Base-by-base conservation (phyloP, 371 early-diverging fungal genomes). In the Choanephora cucurbitarum region DNA sequence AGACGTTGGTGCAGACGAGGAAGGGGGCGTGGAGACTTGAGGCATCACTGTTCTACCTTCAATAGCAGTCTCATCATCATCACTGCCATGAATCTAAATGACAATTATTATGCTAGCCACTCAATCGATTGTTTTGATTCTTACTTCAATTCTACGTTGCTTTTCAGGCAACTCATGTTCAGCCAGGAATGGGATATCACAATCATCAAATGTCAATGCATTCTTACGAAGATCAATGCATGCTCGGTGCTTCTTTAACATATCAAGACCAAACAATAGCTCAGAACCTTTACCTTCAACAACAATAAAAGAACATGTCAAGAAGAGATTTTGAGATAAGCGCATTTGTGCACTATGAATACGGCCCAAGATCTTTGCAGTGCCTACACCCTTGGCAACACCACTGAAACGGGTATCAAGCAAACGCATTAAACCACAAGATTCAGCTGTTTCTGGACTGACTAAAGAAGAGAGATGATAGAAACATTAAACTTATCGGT, bases 261-360 rank as follows among this genome's bases (percentile, higher is more conserved):
- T 96, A 53, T 98, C 98, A 54, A 98, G 77, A 0, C 98, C 98
- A 73, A 98, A 92, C 43, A 98, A 72, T 18, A 98, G 53, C 47
- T 94, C 96, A 4, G 94, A 90, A 7, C 91, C 92, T 52, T 93
- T 91, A 31, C 91, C 93, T 79, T 96, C 96, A 78, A 97, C 91
- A 24, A 97, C 91, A 18, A 92, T 93, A 51, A 98, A 92, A 4
- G 94, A 91, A 64, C 96, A 95, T 11, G 87, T 81, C 45, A 96
- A 74, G 52, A 81, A 85, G 55, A 88, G 81, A 44, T 81, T 81
- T 52, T 76, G 70, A 9, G 86, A 86, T 8, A 98, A 66, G 50
- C 88, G 83, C 74, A 98, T 84, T 52, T 87, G 86, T 1, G 95
- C 92, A 40, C 85, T 84, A 67, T 98, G 99, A 37, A 98, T 87